A percentile compares a stretch with the other conserved stretches of the same genome.
Conservation (phyloP, 768 basidiomycete genomes). For the Phaeotremella fagi region DNA sequence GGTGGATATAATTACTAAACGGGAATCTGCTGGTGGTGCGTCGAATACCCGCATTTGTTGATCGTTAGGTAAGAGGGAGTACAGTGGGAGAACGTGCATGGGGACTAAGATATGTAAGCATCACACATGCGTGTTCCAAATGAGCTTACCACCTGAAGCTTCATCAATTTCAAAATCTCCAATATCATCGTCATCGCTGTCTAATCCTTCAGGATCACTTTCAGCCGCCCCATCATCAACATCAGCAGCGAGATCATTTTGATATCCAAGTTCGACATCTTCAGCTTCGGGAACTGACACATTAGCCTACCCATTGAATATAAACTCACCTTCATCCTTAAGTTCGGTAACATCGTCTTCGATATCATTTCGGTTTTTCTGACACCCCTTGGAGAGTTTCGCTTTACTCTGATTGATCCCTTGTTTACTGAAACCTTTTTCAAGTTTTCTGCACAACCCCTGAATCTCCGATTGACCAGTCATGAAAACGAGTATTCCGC, state of each 20-base stretch:
- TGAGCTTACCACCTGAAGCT: constrained; percentile 12
- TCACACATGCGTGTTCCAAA: neutral
- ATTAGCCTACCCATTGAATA: constrained; percentile 10
- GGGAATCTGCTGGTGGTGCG: constrained; percentile 69
- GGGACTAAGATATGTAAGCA: constrained; percentile 56
- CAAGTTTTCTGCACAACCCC: constrained; percentile 74
- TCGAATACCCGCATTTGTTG: constrained; percentile 93
- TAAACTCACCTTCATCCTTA: constrained; percentile 52
- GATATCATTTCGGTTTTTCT: constrained; percentile 9
- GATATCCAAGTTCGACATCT: constrained; percentile 51
- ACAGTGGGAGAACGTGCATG: constrained; percentile 90
- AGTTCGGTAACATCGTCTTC: constrained; percentile 36
- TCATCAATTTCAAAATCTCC: constrained; percentile 49
- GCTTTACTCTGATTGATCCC: no score
- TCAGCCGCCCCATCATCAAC: constrained; percentile 60
- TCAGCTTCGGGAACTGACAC: constrained; percentile 49
- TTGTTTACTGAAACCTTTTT: constrained; percentile 67
- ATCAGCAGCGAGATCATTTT: constrained; percentile 53
- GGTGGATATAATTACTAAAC: constrained; percentile 89
- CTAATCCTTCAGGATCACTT: constrained; percentile 59
- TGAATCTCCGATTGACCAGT: constrained; percentile 95
- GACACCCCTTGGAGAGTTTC: no score
- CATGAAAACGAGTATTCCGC: constrained; percentile 89
- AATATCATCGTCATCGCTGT: constrained; percentile 62
- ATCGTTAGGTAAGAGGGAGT: constrained; percentile 85